phyloP scores from a whole-genome alignment of 441 rosid genomes.

The Omphalea diandra region DNA sequence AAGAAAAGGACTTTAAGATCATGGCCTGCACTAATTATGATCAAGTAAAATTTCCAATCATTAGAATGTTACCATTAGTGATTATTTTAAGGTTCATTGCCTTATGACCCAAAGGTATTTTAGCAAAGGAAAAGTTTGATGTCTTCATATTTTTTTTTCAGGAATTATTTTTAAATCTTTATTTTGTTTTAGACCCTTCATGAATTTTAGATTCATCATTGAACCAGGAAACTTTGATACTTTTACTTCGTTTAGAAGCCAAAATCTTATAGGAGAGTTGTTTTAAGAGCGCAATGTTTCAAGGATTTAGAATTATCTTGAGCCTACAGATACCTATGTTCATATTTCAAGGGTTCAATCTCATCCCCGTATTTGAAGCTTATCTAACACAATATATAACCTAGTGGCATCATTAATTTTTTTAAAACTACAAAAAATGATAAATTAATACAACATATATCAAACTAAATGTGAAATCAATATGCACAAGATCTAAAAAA shows the following conservation, averaged over 20 bases:
- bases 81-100: not conserved
- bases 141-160: not conserved
- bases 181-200: not conserved
- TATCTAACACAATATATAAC: too few relatives aligned
- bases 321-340: not conserved
- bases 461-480: too few relatives aligned
- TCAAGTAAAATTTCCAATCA: not conserved
- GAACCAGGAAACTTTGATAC: not conserved
- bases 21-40: not conserved
- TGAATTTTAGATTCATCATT: not conserved
- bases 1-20: not conserved
- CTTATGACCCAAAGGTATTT: not conserved
- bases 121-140: not conserved
- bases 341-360: too few relatives aligned
- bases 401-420: too few relatives aligned
- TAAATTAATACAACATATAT: too few relatives aligned
- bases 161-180: not conserved
- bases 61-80: not conserved
- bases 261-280: not conserved
- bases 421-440: too few relatives aligned
- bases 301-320: not conserved
- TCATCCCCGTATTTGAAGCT: too few relatives aligned
- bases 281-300: not conserved
- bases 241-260: not conserved
- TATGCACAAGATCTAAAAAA: too few relatives aligned